Conservation (phyloP, 169 alveolate genomes). For the Eimeria maxima region DNA sequence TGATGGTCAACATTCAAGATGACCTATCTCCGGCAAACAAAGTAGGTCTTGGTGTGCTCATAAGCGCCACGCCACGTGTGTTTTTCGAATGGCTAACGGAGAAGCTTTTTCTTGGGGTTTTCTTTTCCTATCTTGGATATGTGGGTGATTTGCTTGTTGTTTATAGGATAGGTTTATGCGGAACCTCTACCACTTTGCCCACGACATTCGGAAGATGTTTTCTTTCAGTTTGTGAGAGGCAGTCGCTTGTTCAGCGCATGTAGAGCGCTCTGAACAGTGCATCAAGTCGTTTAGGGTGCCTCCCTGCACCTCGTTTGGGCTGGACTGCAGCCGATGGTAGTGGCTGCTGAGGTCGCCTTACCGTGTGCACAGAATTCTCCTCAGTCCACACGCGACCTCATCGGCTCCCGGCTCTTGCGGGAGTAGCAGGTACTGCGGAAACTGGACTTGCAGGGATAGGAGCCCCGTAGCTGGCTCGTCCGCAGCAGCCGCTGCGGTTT, state of each 20-base stretch:
- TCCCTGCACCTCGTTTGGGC: constrained; percentile 37
- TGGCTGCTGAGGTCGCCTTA: constrained; percentile 62
- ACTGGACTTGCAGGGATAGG: constrained; percentile 77
- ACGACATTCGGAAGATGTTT: constrained; percentile 67
- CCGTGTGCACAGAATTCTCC: constrained; percentile 71
- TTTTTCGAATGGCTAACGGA: background rate
- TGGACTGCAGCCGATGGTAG: constrained; percentile 51
- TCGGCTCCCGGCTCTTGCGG: constrained; percentile 16
- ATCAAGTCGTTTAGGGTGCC: constrained; percentile 35
- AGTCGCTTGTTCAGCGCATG: constrained; percentile 31
- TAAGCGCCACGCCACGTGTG: background rate
- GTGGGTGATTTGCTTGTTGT: background rate
- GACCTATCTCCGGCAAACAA: constrained; percentile 80
- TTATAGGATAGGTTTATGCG: constrained; percentile 74
- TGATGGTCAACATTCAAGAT: constrained; percentile 83
- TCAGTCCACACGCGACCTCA: constrained; percentile 74
- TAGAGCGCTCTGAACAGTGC: constrained; percentile 34
- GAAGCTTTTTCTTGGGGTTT: background rate
- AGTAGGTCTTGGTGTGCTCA: constrained; percentile 41
- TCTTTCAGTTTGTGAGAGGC: constrained; percentile 63
- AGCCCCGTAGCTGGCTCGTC: constrained; percentile 56
- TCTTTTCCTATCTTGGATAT: background rate
- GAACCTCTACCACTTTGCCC: constrained; percentile 83
- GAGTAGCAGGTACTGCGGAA: constrained; percentile 57
- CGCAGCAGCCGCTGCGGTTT: constrained; percentile 77